phyloP scores from a whole-genome alignment of 106 monocot genomes.

The Apostasia ramifera region DNA sequence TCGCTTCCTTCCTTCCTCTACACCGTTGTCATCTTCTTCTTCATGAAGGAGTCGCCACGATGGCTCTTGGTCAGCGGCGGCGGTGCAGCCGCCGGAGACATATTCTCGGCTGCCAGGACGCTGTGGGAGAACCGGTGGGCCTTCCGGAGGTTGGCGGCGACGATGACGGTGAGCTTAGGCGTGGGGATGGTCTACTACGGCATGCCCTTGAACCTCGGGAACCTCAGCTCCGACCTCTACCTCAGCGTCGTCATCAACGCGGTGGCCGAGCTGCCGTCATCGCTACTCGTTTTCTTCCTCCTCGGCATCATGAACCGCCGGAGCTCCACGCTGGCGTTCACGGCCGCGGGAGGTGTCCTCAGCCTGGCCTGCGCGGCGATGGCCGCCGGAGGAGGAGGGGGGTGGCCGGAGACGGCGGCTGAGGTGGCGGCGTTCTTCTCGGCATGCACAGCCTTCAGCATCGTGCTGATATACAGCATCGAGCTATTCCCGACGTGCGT shows the following conservation, averaged over 20 bases:
- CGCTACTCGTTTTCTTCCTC: conserved; percentile 13
- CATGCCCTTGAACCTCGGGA: conserved; percentile 9
- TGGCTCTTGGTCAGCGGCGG: conserved; percentile 17
- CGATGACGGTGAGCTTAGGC: conserved; percentile 9
- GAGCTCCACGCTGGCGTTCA: conserved; percentile 11
- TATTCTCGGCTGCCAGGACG: neutral
- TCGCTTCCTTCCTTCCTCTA: conserved; percentile 19
- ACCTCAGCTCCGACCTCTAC: conserved; percentile 15
- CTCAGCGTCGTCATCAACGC: conserved; percentile 11
- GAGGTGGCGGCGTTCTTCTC: conserved; percentile 17
- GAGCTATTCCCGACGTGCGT: conserved; percentile 42
- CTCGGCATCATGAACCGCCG: conserved; percentile 13
- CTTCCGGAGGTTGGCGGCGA: neutral
- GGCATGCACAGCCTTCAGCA: conserved; percentile 11
- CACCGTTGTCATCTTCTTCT: conserved; percentile 5
- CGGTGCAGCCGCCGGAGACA: neutral
- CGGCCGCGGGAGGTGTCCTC: conserved; percentile 10
- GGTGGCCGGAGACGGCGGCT: neutral
- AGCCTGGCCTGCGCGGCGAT: conserved; percentile 12
- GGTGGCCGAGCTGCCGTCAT: conserved; percentile 11
- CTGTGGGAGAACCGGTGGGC: conserved; percentile 18
- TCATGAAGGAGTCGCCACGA: conserved; percentile 20
- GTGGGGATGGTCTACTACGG: conserved; percentile 20
- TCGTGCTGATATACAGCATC: conserved; percentile 18
- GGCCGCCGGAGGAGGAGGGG: neutral